Conservation (phyloP, 2,329 filamentous ascomycete species). For the Apiospora sp. region DNA sequence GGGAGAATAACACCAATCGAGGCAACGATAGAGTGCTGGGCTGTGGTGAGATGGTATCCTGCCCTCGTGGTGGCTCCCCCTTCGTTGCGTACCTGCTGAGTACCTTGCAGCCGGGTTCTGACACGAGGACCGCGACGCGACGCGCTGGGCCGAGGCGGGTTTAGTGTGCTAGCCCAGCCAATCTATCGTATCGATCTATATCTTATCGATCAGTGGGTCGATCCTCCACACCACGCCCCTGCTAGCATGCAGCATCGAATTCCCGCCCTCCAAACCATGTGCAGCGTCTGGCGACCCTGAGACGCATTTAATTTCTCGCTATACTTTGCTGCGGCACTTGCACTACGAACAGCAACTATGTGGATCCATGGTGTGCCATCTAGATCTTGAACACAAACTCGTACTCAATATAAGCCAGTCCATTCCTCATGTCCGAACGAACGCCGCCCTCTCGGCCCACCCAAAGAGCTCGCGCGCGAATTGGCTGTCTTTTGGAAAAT, state of each 20-base stretch:
- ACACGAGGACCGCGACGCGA: constrained; percentile 8
- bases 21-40: not conserved
- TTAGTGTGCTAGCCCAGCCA: not conserved
- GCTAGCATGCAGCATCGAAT: not conserved
- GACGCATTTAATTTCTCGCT: not conserved
- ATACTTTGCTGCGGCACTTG: not conserved
- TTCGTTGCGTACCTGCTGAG: not conserved
- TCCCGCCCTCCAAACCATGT: not conserved
- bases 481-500: not conserved
- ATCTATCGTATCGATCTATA: not conserved
- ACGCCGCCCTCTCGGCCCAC: constrained; percentile 45
- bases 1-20: not conserved
- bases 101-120: not conserved
- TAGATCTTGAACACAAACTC: not conserved
- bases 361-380: not conserved
- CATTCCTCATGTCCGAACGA: not conserved
- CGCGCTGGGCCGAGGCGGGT: not conserved
- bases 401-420: not conserved
- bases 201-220: not conserved
- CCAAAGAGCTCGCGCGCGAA: constrained; percentile 33
- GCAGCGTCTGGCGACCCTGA: not conserved
- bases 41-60: not conserved
- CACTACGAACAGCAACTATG: not conserved
- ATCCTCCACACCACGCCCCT: constrained; percentile 7
- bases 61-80: not conserved